Percentiles rank a stretch among this genome's conserved stretches.
Evolutionary conservation across 345 rosid genomes (phyloP).

Genomic region (Euphorbia tirucalli): DNA sequence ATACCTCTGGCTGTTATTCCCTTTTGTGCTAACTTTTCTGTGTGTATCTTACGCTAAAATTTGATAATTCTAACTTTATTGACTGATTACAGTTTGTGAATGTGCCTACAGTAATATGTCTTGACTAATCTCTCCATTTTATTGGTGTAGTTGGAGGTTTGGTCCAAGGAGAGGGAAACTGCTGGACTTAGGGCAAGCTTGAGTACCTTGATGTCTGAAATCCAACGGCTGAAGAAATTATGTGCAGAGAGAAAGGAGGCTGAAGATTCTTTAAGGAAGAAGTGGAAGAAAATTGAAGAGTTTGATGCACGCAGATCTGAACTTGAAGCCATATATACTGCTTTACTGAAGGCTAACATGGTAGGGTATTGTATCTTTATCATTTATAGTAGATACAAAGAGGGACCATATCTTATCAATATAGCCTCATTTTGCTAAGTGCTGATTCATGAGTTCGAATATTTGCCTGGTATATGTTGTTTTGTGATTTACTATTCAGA

Average conservation of each 20-base stretch:
- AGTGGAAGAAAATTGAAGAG: constrained; percentile 96
- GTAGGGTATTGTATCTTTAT: constrained; percentile 37
- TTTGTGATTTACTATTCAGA: not conserved
- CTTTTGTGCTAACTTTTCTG: not conserved
- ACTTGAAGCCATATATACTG: constrained; percentile 76
- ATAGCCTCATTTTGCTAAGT: not conserved
- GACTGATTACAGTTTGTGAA: not conserved
- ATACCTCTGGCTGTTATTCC: not conserved
- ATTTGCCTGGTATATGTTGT: not conserved
- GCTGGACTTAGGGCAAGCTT: constrained; percentile 84
- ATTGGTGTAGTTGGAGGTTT: constrained; percentile 71
- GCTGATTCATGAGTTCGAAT: not conserved
- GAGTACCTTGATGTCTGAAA: constrained; percentile 77
- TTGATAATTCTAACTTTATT: not conserved
- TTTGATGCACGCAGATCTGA: constrained; percentile 89
- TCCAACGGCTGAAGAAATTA: constrained; percentile 68
- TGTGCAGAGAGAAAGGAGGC: constrained; percentile 94
- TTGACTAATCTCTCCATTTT: constrained; percentile 19
- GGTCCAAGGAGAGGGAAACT: constrained; percentile 93
- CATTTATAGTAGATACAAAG: constrained; percentile 10
- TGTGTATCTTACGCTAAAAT: not conserved
- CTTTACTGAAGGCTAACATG: constrained; percentile 81
- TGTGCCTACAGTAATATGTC: constrained; percentile 16
- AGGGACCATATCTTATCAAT: constrained; percentile 7
- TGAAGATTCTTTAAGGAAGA: constrained; percentile 79